Percentiles rank a stretch among this genome's conserved stretches.
Conservation (phyloP, 192 early-diverging fungal genomes). For the Funneliformis mosseae region DNA sequence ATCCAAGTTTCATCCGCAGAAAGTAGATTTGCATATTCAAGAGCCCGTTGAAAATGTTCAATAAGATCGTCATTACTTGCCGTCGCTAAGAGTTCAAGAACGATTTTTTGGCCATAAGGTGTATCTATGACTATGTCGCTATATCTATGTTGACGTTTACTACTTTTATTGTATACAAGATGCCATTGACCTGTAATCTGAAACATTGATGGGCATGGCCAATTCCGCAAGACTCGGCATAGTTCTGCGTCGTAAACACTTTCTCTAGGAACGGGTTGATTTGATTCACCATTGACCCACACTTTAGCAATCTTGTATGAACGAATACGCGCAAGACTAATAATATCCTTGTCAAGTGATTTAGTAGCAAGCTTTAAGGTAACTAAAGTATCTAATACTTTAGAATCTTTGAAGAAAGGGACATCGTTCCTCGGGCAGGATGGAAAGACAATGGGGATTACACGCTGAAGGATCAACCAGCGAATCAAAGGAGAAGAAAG, state of each 20-base stretch:
- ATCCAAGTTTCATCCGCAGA: slow-evolving; percentile 24
- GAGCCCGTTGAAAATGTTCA: slow-evolving; percentile 11
- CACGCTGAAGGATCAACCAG: slow-evolving; percentile 21
- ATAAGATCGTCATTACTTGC: neutral
- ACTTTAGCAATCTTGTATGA: slow-evolving; percentile 32
- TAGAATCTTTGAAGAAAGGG: neutral
- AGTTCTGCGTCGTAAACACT: slow-evolving; percentile 34
- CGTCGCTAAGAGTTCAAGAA: slow-evolving; percentile 25
- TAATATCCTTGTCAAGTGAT: slow-evolving; percentile 23
- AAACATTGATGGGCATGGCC: slow-evolving; percentile 14
- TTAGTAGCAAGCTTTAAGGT: slow-evolving; percentile 2
- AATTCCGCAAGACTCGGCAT: slow-evolving; percentile 27
- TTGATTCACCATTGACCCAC: slow-evolving; percentile 13
- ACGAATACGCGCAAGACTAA: neutral
- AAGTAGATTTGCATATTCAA: slow-evolving; percentile 1
- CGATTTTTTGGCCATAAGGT: neutral
- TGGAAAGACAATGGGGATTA: slow-evolving; percentile 25
- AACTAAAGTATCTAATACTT: slow-evolving; percentile 10
- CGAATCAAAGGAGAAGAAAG: slow-evolving; percentile 32
- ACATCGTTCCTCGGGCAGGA: slow-evolving; percentile 21
- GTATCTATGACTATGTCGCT: slow-evolving; percentile 23
- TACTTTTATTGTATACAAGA: slow-evolving; percentile 22
- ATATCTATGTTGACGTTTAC: slow-evolving; percentile 11
- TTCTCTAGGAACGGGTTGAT: slow-evolving; percentile 32
- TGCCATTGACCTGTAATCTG: slow-evolving; percentile 37